These are phyloP conservation scores for Kwoniella sp. DNA, from an alignment of 768 basidiomycete species.

Conservation along the genomic window DNA sequence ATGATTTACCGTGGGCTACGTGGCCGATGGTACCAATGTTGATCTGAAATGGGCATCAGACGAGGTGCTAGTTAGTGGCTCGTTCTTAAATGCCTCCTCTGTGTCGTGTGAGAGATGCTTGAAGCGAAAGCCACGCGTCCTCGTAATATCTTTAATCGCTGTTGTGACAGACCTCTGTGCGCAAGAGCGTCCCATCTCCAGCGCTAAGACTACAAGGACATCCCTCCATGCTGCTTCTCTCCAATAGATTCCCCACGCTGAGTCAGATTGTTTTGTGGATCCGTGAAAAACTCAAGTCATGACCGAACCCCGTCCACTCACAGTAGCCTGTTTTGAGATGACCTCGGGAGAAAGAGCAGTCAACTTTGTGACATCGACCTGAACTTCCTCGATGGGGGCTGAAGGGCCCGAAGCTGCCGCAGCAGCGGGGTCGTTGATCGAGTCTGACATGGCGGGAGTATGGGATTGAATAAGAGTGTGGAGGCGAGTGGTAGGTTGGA, in stretches of 20 bases:
- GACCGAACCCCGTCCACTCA: conserved; percentile 27
- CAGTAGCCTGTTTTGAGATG: conserved; percentile 73
- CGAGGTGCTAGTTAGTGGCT: too few species aligned
- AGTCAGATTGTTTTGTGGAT: too few species aligned
- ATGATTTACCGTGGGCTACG: conserved; percentile 68
- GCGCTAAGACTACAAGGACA: not conserved
- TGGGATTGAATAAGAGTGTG: too few species aligned
- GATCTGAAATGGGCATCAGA: conserved; percentile 7
- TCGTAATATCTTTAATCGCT: too few species aligned
- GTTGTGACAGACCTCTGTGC: too few species aligned
- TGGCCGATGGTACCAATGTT: conserved; percentile 86
- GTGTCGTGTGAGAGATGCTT: too few species aligned
- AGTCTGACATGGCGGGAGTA: conserved; percentile 7
- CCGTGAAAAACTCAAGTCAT: too few species aligned
- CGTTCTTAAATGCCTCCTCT: too few species aligned
- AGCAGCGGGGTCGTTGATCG: conserved; percentile 44
- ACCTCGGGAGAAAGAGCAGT: conserved; percentile 68
- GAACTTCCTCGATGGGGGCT: conserved; percentile 58
- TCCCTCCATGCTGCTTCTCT: not conserved
- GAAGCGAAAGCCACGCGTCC: too few species aligned
- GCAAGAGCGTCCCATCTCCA: not conserved
- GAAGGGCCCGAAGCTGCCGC: conserved; percentile 37
- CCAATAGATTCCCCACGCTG: too few species aligned
- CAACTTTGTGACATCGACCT: conserved; percentile 78
- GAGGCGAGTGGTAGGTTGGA: too few species aligned